Evolutionary conservation across 306 rosid genomes (phyloP), one percentile per base, ranked within the genome.

Genomic region (Sesbania bispinosa): DNA sequence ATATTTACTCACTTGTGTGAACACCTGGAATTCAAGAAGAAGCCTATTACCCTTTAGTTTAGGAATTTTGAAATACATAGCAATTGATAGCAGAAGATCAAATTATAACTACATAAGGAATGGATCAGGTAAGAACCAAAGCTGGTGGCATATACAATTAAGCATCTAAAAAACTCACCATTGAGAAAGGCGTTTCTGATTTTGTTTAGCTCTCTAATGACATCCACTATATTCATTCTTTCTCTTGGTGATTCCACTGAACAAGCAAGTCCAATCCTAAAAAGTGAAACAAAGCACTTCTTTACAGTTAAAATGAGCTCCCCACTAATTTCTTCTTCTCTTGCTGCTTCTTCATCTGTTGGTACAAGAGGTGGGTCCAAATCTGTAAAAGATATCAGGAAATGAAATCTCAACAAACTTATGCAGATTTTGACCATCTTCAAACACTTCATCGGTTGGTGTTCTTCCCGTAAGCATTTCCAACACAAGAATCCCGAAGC

Each of bases 391-490:
- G 9, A 39, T 29, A 52, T 71, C 11, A 43, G 62, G 43, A 51
- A 75, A 9, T 13, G 61, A 72, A 4, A 3, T 52, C 24, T 21
- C 26, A 2, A 52, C 76, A 71, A 54, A 75, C 7, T 64, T 39
- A 26, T 52, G 83, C 10, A 79, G 51, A 58, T 69, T 52, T 3
- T 16, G 36, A 41, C 32, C 74, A 16, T 69, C 72, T 58, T 21
- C 3, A 10, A 81, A 81, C 32, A 48, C 48, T 76, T 69, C 64
- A 32, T 75, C 65, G 2, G 61, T 73, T 3, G 80, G 75, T 36
- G 46, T 57, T n/a, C 26, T 33, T 69, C 86, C 69, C 0, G 64
- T 75, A 26, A 83, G 51, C 59, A 83, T 75, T 27, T 83, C 79
- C 26, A 83, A 46, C 5, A 50, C 1, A 18, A 70, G 64, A 23